Conservation (phyloP, 2,329 filamentous ascomycete species). For the Orbilia javanica region DNA sequence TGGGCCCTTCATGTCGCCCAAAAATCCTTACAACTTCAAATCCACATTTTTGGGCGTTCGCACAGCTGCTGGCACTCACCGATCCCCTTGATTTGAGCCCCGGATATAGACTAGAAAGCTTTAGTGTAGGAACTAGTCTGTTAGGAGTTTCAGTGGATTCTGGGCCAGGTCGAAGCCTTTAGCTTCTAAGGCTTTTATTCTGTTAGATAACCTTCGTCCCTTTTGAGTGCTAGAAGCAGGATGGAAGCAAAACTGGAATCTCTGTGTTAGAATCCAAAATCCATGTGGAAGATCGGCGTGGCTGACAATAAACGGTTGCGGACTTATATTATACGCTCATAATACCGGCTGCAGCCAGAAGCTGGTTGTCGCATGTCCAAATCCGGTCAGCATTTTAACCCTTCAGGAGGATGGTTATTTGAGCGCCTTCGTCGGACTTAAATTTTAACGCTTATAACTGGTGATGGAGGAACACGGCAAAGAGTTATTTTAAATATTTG, state of each 20-base stretch:
- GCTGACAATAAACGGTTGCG: slow-evolving; percentile 6
- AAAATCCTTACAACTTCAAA: too few species aligned
- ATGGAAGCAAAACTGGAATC: neutral
- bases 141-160: neutral
- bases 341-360: slow-evolving; percentile 35
- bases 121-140: neutral
- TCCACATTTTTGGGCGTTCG: neutral
- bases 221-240: neutral
- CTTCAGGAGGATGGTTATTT: neutral
- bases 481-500: too few species aligned
- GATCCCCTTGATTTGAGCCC: neutral
- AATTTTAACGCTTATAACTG: neutral
- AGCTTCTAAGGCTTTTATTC: neutral
- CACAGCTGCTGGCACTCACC: neutral
- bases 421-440: neutral
- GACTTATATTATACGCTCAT: slow-evolving; percentile 1
- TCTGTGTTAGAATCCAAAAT: neutral
- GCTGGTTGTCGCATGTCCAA: slow-evolving; percentile 1
- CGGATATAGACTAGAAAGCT: neutral
- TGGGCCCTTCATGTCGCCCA: too few species aligned
- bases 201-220: neutral
- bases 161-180: neutral
- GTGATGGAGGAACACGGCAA: neutral
- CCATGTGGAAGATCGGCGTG: neutral
- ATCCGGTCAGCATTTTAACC: slow-evolving; percentile 32